Evolutionary conservation across 2,329 filamentous ascomycete genomes (phyloP).

Genomic region (Tolypocladium endophyticum): DNA sequence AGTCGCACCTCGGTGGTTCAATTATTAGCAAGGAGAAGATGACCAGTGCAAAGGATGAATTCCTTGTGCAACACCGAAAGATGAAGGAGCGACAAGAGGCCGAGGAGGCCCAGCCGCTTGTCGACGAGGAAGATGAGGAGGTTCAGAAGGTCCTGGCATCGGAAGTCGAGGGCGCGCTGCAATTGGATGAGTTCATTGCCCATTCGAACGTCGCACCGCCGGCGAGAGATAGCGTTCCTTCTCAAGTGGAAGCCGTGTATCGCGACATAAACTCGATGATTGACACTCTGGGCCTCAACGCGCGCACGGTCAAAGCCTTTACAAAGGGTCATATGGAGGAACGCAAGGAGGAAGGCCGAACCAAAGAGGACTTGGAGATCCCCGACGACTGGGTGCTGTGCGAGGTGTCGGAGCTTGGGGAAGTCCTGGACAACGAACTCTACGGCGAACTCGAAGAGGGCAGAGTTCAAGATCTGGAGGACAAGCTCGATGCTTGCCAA

Average conservation of each 20-base stretch:
- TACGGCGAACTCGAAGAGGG: slow-evolving; percentile 54
- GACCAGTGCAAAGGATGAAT: slow-evolving; percentile 31
- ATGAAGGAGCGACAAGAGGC: slow-evolving; percentile 44
- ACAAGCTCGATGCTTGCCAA: slow-evolving; percentile 57
- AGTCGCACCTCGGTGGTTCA: slow-evolving; percentile 25
- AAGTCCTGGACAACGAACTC: slow-evolving; percentile 54
- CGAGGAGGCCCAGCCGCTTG: slow-evolving; percentile 45
- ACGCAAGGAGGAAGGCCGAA: slow-evolving; percentile 42
- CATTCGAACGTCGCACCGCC: slow-evolving; percentile 43
- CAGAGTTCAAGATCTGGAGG: slow-evolving; percentile 55
- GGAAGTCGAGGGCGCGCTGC: slow-evolving; percentile 49
- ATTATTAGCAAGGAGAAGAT: slow-evolving; percentile 25
- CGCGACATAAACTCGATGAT: slow-evolving; percentile 90
- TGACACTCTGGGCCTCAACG: slow-evolving; percentile 81
- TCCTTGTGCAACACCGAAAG: slow-evolving; percentile 39
- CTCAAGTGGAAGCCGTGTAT: slow-evolving; percentile 58
- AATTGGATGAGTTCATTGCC: slow-evolving; percentile 58
- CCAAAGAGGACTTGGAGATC: slow-evolving; percentile 57
- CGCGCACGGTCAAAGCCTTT: slow-evolving; percentile 52
- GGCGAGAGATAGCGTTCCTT: slow-evolving; percentile 46
- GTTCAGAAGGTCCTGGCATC: slow-evolving; percentile 52
- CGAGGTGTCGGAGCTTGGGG: slow-evolving; percentile 60
- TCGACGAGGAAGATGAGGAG: slow-evolving; percentile 60
- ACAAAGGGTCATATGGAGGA: slow-evolving; percentile 56
- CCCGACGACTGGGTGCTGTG: slow-evolving; percentile 62